phyloP scores from a whole-genome alignment of 768 basidiomycete genomes.

The Coprinopsis cinerea region DNA sequence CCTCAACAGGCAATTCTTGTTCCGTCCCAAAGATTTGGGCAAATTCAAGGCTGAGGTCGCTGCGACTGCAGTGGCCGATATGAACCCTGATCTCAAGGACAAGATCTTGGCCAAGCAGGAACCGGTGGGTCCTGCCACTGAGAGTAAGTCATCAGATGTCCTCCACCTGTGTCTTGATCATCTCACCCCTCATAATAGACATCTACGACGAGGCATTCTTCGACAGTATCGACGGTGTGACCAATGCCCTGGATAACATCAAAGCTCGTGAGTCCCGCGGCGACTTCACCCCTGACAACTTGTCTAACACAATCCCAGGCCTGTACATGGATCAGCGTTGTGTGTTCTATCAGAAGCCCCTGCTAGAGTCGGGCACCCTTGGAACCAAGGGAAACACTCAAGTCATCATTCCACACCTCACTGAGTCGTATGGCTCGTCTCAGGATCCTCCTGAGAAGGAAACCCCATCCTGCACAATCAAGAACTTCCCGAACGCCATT shows the following conservation, averaged over 20 bases:
- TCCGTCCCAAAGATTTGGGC: constrained; percentile 92
- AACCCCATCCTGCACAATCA: constrained; percentile 94
- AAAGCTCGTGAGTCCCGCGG: constrained; percentile 68
- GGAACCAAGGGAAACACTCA: constrained; percentile 98
- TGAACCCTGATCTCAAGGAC: constrained; percentile 88
- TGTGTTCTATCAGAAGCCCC: constrained; percentile 91
- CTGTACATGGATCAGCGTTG: constrained; percentile 99
- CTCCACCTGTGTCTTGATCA: not conserved
- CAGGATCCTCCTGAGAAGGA: constrained; percentile 99
- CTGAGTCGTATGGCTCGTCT: constrained; percentile 95
- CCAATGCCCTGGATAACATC: constrained; percentile 96
- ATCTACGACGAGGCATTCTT: constrained; percentile 90
- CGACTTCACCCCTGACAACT: not conserved
- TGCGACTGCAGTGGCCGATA: constrained; percentile 83
- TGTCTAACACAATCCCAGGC: constrained; percentile 36
- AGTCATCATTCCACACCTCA: constrained; percentile 88
- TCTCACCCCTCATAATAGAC: constrained; percentile 60
- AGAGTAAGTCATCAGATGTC: constrained; percentile 52
- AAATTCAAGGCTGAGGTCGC: constrained; percentile 97
- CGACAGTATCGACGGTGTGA: constrained; percentile 82
- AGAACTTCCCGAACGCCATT: constrained; percentile 98
- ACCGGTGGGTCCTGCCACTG: constrained; percentile 87
- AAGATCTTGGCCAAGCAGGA: constrained; percentile 90
- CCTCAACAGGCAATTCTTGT: constrained; percentile 95
- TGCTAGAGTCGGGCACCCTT: constrained; percentile 95